Conservation (phyloP, 2,329 filamentous ascomycete genomes). For the Botryosphaeria dothidea region DNA sequence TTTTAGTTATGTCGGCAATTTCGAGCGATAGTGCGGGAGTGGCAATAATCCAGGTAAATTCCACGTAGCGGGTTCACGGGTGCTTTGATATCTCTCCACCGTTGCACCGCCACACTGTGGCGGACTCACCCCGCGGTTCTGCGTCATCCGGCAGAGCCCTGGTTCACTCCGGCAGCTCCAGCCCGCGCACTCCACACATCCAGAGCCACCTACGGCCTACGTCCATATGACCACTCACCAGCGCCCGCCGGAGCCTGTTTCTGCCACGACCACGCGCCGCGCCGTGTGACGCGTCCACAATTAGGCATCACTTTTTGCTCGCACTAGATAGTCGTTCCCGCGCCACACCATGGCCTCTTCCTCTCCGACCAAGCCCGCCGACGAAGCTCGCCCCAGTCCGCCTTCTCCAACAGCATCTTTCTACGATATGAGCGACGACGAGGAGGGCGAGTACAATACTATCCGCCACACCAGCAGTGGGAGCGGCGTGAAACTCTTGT, state of each 20-base stretch:
- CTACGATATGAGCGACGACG: conserved; percentile 95
- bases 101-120: background rate
- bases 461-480: conserved; percentile 78
- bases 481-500: conserved; percentile 87
- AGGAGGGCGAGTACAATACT: conserved; percentile 93
- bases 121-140: conserved; percentile 8
- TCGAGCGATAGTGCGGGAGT: too few species aligned
- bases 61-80: too few species aligned
- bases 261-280: conserved; percentile 10
- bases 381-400: conserved; percentile 31
- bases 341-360: conserved; percentile 16
- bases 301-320: background rate
- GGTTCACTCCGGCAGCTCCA: too few species aligned
- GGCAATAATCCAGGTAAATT: too few species aligned
- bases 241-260: conserved; percentile 2
- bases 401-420: conserved; percentile 83
- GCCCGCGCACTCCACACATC: background rate
- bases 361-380: background rate
- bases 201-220: conserved; percentile 1
- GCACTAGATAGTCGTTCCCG: background rate
- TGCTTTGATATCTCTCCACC: too few species aligned
- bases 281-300: conserved; percentile 9
- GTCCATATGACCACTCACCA: conserved; percentile 4
- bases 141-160: conserved; percentile 7
- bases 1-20: too few species aligned